These are phyloP conservation scores for Akanthomyces uredinophilus DNA, from an alignment of 2,329 filamentous ascomycete genomes.

Conservation along the genomic window DNA sequence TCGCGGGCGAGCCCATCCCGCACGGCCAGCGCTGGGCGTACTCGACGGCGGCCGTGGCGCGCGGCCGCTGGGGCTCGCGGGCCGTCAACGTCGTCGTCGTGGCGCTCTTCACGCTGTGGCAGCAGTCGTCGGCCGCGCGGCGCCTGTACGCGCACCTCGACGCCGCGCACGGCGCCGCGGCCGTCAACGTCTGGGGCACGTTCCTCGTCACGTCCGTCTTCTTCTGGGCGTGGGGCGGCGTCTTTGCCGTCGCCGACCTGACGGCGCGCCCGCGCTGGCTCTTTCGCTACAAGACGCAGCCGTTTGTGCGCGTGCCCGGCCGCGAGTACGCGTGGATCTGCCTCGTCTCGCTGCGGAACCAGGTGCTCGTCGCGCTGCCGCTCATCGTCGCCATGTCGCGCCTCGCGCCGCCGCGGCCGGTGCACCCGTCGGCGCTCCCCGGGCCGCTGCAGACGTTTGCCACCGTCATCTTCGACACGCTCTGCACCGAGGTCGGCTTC, in stretches of 20 bases:
- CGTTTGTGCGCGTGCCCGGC: slow-evolving; percentile 29
- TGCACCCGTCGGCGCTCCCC: slow-evolving; percentile 11
- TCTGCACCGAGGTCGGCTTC: slow-evolving; percentile 37
- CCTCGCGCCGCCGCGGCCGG: neutral
- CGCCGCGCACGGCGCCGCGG: slow-evolving; percentile 20
- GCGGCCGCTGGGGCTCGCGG: slow-evolving; percentile 6
- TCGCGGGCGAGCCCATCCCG: slow-evolving; percentile 16
- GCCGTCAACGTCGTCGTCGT: neutral
- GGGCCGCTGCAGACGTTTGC: slow-evolving; percentile 8
- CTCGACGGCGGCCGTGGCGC: slow-evolving; percentile 12
- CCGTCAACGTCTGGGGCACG: slow-evolving; percentile 33
- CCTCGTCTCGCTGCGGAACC: slow-evolving; percentile 39
- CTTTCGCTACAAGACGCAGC: slow-evolving; percentile 44
- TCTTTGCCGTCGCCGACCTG: slow-evolving; percentile 35
- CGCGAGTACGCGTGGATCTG: slow-evolving; percentile 16
- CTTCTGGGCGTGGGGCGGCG: slow-evolving; percentile 35
- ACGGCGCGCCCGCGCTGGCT: slow-evolving; percentile 37
- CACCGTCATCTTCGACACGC: slow-evolving; percentile 16
- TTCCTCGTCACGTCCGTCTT: slow-evolving; percentile 32
- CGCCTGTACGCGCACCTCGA: slow-evolving; percentile 16
- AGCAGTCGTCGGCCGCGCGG: slow-evolving; percentile 11
- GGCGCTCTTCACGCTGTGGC: slow-evolving; percentile 15
- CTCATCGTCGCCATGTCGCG: neutral
- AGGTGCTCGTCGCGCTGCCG: slow-evolving; percentile 27
- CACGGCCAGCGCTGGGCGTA: slow-evolving; percentile 16